phyloP scores from a whole-genome alignment of 2,329 filamentous ascomycete genomes.

The Aspergillus neotritici region DNA sequence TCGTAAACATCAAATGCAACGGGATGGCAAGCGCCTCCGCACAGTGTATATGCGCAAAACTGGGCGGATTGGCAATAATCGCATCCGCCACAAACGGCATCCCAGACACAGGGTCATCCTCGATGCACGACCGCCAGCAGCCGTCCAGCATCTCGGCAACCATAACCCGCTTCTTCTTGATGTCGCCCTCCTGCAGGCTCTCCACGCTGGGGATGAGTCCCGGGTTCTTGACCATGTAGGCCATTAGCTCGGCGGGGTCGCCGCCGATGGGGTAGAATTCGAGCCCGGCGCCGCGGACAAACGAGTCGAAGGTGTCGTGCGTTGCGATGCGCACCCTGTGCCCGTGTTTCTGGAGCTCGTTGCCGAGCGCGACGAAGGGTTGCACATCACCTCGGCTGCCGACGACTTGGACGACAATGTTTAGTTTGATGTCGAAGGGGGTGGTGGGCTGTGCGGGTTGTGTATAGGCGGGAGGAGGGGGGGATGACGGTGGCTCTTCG shows the following conservation, averaged over 20 bases:
- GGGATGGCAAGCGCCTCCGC: conserved; percentile 47
- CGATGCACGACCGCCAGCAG: conserved; percentile 38
- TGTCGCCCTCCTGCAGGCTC: conserved; percentile 32
- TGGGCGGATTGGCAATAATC: conserved; percentile 52
- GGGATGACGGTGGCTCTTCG: conserved; percentile 6
- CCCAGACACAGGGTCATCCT: conserved; percentile 22
- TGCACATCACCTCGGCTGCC: conserved; percentile 55
- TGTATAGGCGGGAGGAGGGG: conserved; percentile 16
- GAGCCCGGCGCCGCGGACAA: conserved; percentile 49
- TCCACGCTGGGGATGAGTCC: conserved; percentile 37
- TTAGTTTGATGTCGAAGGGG: conserved; percentile 31
- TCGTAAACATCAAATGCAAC: conserved; percentile 50
- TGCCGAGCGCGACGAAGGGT: conserved; percentile 54
- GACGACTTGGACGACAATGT: conserved; percentile 54
- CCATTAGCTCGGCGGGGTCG: conserved; percentile 50
- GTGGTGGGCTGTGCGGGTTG: too few relatives aligned
- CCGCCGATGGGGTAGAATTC: conserved; percentile 57
- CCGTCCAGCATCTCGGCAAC: conserved; percentile 37
- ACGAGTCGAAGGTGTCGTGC: conserved; percentile 50
- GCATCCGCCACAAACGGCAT: conserved; percentile 50
- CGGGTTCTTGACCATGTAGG: conserved; percentile 48
- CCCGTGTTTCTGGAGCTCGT: conserved; percentile 45
- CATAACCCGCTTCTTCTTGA: conserved; percentile 27
- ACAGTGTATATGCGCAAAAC: conserved; percentile 50
- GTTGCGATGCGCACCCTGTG: conserved; percentile 56